phyloP scores from a whole-genome alignment of 805 yeast genomes.

The Saturnispora diversa region DNA sequence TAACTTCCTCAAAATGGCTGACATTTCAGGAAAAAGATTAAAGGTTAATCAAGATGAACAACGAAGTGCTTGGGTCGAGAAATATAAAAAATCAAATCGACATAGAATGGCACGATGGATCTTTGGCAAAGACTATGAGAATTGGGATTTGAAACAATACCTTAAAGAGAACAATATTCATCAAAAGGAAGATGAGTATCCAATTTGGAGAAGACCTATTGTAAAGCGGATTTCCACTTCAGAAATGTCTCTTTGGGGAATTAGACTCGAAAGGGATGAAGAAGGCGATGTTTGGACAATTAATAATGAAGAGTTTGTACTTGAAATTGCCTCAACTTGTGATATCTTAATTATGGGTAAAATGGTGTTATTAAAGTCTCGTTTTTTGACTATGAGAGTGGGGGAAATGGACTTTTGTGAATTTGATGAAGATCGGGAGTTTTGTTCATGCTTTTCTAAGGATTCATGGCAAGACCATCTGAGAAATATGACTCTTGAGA shows the following conservation, averaged over 20 bases:
- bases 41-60: slow-evolving; percentile 13
- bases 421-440: slow-evolving; percentile 14
- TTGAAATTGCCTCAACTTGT: not conserved
- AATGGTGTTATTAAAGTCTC: not conserved
- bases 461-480: not conserved
- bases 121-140: slow-evolving; percentile 9
- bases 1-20: slow-evolving; percentile 19
- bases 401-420: slow-evolving; percentile 10
- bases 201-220: slow-evolving; percentile 20
- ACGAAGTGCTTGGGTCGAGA: slow-evolving; percentile 11
- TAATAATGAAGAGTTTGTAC: not conserved
- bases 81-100: slow-evolving; percentile 5
- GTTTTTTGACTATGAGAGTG: not conserved
- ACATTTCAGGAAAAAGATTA: slow-evolving; percentile 21
- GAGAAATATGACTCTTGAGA: not conserved
- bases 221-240: slow-evolving; percentile 8
- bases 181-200: slow-evolving; percentile 15
- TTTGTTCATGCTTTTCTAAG: not conserved
- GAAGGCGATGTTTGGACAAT: not conserved
- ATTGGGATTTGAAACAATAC: slow-evolving; percentile 15
- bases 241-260: not conserved
- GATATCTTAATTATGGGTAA: not conserved
- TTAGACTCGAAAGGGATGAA: not conserved
- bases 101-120: not conserved
- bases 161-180: slow-evolving; percentile 15